Percentiles rank a stretch among this genome's conserved stretches.
Evolutionary conservation across 2,329 filamentous ascomycete genomes (phyloP).

Genomic region (Trichoderma brevicompactum): DNA sequence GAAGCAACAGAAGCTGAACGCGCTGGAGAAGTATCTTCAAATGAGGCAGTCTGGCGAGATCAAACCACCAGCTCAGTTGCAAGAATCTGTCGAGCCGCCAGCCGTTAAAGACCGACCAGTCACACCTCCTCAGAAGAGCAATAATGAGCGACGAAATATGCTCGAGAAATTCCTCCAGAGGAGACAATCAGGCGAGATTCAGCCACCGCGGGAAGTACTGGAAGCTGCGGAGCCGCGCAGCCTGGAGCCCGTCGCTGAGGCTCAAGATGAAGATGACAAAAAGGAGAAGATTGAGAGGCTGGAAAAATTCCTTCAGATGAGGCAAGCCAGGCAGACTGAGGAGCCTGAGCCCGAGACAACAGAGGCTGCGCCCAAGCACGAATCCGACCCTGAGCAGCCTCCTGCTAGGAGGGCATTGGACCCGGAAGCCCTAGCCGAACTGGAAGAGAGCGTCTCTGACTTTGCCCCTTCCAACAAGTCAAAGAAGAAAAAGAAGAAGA

Average conservation of each 20-base stretch:
- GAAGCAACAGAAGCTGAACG: constrained; percentile 17
- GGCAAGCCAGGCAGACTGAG: background rate
- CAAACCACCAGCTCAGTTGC: background rate
- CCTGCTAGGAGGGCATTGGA: background rate
- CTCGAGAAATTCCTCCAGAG: constrained; percentile 20
- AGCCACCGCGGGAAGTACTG: constrained; percentile 2
- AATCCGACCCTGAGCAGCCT: background rate
- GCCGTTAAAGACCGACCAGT: background rate
- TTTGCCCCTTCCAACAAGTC: constrained; percentile 4
- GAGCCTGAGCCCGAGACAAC: background rate
- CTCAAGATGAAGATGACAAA: constrained; percentile 10
- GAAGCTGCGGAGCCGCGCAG: constrained; percentile 8
- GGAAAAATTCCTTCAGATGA: constrained; percentile 18
- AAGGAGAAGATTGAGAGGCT: constrained; percentile 3
- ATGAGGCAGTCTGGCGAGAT: constrained; percentile 18
- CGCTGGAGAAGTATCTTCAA: constrained; percentile 17
- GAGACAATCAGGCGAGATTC: constrained; percentile 23
- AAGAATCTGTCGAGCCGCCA: constrained; percentile 3
- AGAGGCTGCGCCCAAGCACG: background rate
- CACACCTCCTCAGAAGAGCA: constrained; percentile 12
- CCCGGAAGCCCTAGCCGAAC: constrained; percentile 1
- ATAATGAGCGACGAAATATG: constrained; percentile 8
- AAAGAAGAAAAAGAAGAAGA: constrained; percentile 28
- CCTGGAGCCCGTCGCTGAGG: background rate
- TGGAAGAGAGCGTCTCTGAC: constrained; percentile 19